A percentile compares a stretch with the other conserved stretches of the same genome.
Evolutionary conservation across 441 rosid genomes (phyloP).

Genomic region (Pelargonium australe): DNA sequence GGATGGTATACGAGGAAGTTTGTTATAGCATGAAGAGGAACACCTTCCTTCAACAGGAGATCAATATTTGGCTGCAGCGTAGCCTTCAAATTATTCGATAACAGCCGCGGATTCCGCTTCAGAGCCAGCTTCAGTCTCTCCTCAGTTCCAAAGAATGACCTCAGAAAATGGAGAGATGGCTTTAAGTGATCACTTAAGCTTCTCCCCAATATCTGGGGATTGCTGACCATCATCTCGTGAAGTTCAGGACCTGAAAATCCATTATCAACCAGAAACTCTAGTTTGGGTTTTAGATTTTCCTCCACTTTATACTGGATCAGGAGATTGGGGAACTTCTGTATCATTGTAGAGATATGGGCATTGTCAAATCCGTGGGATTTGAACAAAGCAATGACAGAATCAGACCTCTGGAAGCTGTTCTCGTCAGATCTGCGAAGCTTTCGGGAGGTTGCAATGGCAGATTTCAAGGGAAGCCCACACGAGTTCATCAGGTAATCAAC

Average conservation of each 20-base stretch:
- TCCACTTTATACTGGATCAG: not conserved
- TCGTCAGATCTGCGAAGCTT: not conserved
- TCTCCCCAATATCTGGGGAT: not conserved
- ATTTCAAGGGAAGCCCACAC: conserved; percentile 11
- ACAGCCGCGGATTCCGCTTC: not conserved
- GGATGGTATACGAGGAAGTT: not conserved
- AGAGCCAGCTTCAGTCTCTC: not conserved
- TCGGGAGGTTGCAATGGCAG: conserved; percentile 7
- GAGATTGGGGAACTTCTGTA: not conserved
- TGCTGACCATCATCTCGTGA: not conserved
- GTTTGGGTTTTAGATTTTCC: not conserved
- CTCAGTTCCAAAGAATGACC: not conserved
- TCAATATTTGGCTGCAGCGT: not conserved
- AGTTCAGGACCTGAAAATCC: not conserved
- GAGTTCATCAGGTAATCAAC: conserved; percentile 10
- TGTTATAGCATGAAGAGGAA: not conserved
- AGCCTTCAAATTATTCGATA: not conserved
- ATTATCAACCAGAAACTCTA: not conserved
- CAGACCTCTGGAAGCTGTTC: not conserved
- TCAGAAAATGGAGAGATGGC: not conserved
- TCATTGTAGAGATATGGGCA: not conserved
- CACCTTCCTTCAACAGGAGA: not conserved
- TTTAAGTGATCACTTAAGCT: not conserved
- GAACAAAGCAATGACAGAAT: not conserved
- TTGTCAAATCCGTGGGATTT: not conserved